These are phyloP conservation scores for Paramecium biaurelia DNA, from an alignment of 73 alveolate genomes.

Conservation along the genomic window DNA sequence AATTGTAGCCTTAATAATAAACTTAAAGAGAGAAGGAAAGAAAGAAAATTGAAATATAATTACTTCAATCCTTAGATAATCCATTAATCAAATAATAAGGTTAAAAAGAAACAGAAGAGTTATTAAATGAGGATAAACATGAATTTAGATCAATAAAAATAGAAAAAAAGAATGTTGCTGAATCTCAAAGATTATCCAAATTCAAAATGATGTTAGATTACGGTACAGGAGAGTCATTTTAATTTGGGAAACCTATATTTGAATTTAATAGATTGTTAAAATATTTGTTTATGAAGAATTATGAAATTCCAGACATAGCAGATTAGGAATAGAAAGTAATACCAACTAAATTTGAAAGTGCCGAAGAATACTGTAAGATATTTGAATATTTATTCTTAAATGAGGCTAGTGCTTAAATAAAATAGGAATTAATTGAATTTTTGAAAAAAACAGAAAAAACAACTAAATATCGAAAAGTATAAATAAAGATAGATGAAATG, in stretches of 20 bases:
- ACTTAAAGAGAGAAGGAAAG: background rate
- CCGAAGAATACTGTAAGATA: constrained; percentile 48
- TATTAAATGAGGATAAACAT: constrained; percentile 12
- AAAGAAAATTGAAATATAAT: background rate
- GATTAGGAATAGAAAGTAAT: background rate
- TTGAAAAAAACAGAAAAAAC: background rate
- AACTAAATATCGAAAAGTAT: background rate
- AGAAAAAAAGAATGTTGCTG: background rate
- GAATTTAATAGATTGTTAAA: constrained; percentile 26
- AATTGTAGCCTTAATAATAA: background rate
- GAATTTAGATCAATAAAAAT: background rate
- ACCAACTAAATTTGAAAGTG: constrained; percentile 34
- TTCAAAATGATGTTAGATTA: background rate
- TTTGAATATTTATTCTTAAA: constrained; percentile 60
- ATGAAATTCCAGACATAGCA: background rate
- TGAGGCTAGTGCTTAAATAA: constrained; percentile 40
- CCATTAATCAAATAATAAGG: background rate
- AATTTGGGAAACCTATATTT: constrained; percentile 20
- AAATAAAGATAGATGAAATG: constrained; percentile 34
- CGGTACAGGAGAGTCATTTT: background rate
- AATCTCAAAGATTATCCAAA: background rate
- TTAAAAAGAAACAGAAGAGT: background rate
- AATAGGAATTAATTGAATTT: constrained; percentile 10
- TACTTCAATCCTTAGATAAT: background rate
- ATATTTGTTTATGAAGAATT: background rate